Conservation (phyloP, 371 early-diverging fungal species). For the Mortierella sp. region DNA sequence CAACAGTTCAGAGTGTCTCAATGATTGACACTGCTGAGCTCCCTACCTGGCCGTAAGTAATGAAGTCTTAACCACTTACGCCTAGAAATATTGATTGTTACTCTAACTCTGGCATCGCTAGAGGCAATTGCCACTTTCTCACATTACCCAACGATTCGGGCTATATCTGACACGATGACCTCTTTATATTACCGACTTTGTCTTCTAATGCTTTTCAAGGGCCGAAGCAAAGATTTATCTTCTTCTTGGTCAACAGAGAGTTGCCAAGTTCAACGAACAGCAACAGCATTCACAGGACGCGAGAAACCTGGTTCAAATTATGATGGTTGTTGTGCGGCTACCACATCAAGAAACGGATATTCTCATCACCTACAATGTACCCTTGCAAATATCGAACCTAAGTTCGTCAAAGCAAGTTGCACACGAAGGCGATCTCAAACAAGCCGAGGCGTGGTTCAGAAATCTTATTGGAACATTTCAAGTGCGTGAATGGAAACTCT, state of each 20-base stretch:
- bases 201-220: no score
- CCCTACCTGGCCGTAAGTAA: slow-evolving; percentile 68
- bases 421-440: slow-evolving; percentile 40
- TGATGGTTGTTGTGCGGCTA: slow-evolving; percentile 75
- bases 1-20: slow-evolving; percentile 48
- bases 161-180: background rate
- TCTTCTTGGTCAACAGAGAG: slow-evolving; percentile 67
- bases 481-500: slow-evolving; percentile 71
- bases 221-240: slow-evolving; percentile 51
- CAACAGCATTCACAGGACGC: slow-evolving; percentile 53
- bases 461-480: slow-evolving; percentile 54
- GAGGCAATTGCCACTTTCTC: slow-evolving; percentile 3
- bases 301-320: slow-evolving; percentile 70
- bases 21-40: slow-evolving; percentile 47
- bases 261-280: slow-evolving; percentile 77
- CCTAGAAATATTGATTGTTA: no score
- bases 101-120: no score
- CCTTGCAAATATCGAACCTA: slow-evolving; percentile 56
- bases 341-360: slow-evolving; percentile 74
- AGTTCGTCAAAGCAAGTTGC: slow-evolving; percentile 54
- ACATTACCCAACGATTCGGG: background rate
- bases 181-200: no score
- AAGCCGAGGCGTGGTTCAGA: slow-evolving; percentile 62
- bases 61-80: no score
- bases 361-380: slow-evolving; percentile 78